Percentiles rank a stretch among this genome's conserved stretches.
Conservation (phyloP, 495 filamentous ascomycete species). For the Aspergillus carlsbadensis region DNA sequence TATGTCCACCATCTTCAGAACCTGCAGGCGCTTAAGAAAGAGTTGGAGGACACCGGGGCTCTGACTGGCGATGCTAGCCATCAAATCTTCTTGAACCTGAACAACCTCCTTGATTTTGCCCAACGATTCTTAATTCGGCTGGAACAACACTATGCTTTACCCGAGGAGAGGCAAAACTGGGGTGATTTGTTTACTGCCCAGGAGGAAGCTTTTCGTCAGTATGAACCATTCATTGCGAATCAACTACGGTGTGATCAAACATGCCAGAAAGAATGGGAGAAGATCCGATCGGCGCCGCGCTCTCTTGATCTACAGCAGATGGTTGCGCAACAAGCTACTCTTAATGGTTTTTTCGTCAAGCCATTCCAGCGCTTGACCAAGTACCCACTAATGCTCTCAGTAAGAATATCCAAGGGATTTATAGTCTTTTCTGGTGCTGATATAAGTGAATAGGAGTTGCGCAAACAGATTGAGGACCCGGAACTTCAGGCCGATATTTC, state of each 20-base stretch:
- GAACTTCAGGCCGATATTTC: conserved; percentile 65
- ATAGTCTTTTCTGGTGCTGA: neutral
- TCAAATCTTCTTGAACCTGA: conserved; percentile 94
- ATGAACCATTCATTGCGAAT: conserved; percentile 96
- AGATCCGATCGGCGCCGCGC: conserved; percentile 54
- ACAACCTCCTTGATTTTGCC: conserved; percentile 91
- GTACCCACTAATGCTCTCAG: conserved; percentile 87
- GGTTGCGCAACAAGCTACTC: conserved; percentile 55
- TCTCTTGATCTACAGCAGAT: conserved; percentile 59
- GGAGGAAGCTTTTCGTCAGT: conserved; percentile 81
- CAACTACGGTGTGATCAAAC: conserved; percentile 58
- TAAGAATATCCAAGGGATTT: conserved; percentile 36
- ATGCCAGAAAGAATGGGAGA: conserved; percentile 52
- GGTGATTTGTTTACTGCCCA: conserved; percentile 77
- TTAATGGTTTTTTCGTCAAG: conserved; percentile 91
- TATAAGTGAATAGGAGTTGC: conserved; percentile 61
- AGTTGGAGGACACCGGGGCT: conserved; percentile 79
- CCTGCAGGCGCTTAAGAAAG: conserved; percentile 87
- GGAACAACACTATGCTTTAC: conserved; percentile 86
- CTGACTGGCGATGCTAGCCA: conserved; percentile 89
- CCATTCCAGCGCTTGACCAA: conserved; percentile 94
- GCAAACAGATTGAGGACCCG: conserved; percentile 76
- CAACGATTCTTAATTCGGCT: conserved; percentile 91
- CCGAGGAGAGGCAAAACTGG: conserved; percentile 82
- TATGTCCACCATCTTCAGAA: conserved; percentile 98